These are phyloP conservation scores for Mollisia scopiformis DNA, from an alignment of 2,329 filamentous ascomycete genomes.

Conservation along the genomic window DNA sequence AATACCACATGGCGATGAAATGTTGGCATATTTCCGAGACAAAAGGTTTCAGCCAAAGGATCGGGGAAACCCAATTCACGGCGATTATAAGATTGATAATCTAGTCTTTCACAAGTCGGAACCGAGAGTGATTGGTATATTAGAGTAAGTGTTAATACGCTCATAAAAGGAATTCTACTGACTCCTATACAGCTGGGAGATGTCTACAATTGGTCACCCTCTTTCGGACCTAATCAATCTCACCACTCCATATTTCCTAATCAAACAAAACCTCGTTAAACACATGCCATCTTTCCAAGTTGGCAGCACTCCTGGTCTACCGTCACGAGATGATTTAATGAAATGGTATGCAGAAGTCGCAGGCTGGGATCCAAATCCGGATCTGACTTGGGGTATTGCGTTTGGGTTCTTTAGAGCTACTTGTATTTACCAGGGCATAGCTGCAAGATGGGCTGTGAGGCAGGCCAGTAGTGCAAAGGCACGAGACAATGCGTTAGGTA, in stretches of 20 bases:
- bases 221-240: slow-evolving; percentile 90
- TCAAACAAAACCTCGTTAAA: slow-evolving; percentile 33
- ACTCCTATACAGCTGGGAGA: slow-evolving; percentile 72
- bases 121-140: slow-evolving; percentile 84
- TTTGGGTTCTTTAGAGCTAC: slow-evolving; percentile 65
- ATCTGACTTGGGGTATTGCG: slow-evolving; percentile 63
- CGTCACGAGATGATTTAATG: slow-evolving; percentile 59
- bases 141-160: slow-evolving; percentile 64
- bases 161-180: neutral
- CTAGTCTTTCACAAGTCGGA: slow-evolving; percentile 88
- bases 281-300: slow-evolving; percentile 41
- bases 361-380: slow-evolving; percentile 71
- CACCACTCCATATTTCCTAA: slow-evolving; percentile 49
- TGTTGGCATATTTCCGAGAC: slow-evolving; percentile 78
- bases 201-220: slow-evolving; percentile 97
- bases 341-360: slow-evolving; percentile 69
- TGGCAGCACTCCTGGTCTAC: slow-evolving; percentile 55
- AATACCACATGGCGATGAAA: slow-evolving; percentile 81
- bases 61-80: slow-evolving; percentile 80
- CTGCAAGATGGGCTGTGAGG: slow-evolving; percentile 78
- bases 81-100: slow-evolving; percentile 96
- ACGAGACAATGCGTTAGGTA: slow-evolving; percentile 68
- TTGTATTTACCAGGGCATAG: slow-evolving; percentile 83
- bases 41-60: slow-evolving; percentile 73
- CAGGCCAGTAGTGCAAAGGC: slow-evolving; percentile 91